Base-by-base conservation (phyloP, 345 rosid genomes). In the Bruguiera sexangula region DNA sequence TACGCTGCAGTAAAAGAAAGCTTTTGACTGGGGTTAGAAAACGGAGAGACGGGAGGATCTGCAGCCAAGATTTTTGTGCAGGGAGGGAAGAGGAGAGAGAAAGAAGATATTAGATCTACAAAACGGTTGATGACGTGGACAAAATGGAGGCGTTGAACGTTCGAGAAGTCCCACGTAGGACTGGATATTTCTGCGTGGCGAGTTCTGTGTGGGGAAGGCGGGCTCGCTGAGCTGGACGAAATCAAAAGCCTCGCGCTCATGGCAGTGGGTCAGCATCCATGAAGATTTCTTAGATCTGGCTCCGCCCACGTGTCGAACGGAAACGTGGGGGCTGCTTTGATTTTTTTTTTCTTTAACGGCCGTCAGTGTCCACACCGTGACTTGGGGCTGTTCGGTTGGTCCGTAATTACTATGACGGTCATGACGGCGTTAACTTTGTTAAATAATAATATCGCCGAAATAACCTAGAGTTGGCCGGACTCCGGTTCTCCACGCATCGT, bases 91-190 rank as follows among this genome's bases (percentile, higher is more conserved):
- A 68, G 36, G 55, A 36, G 64, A 64, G 66, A 76, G 60, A 69
- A 69, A 34, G 65, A 60, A 63, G 62, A 75, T 56, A 73, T 62
- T 75, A 66, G 69, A 71, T 27, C 5, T 21, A 24, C 18, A 6
- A 24, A 16, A 43, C 15, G 26, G 15, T 16, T 73, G 78, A 56
- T 79, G 87, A 86, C 85, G 71, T 83, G 92, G 92, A 81, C 1
- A 48, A 76, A 83, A 76, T 57, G 81, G 82, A 63, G 85, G 83
- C 27, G 60, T 54, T 22, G 62, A 67, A 54, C 13, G 76, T 72
- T 75, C 24, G 16, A 16, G 58, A 71, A 52, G 20, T 60, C 39
- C 78, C 88, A 83, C 70, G 82, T 82, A 43, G 65, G 73, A 78
- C 30, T 43, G 19, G 69, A 85, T 79, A 70, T 54, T 76, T 74